Conservation (phyloP, 2,329 filamentous ascomycete species). For the Trichoderma atroviride region DNA sequence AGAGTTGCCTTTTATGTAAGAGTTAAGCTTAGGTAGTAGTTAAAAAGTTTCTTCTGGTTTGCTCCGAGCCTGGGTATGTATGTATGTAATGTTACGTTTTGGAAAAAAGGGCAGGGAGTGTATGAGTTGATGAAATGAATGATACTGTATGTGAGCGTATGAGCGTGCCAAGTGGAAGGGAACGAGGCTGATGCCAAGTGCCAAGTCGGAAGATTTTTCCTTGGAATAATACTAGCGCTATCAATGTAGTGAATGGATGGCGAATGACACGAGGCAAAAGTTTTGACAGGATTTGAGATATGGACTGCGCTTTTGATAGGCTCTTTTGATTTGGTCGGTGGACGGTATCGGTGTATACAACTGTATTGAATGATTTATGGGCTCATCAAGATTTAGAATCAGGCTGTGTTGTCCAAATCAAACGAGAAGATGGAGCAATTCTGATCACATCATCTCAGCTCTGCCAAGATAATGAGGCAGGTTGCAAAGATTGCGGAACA, state of each 20-base stretch:
- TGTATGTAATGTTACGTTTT: background rate
- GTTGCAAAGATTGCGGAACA: background rate
- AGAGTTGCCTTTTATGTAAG: background rate
- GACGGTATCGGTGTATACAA: background rate
- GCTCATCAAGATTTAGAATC: background rate
- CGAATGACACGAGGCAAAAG: background rate
- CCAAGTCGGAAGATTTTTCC: slow-evolving; percentile 12
- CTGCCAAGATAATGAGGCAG: background rate
- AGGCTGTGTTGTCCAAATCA: background rate
- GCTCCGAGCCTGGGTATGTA: background rate
- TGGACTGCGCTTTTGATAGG: background rate
- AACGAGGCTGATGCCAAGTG: slow-evolving; percentile 13
- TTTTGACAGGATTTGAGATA: background rate
- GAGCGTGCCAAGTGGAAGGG: background rate
- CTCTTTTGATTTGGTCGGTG: background rate
- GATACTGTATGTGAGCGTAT: background rate
- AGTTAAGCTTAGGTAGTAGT: slow-evolving; percentile 7
- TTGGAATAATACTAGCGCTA: background rate
- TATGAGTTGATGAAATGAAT: background rate
- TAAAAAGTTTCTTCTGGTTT: background rate
- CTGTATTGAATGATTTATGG: background rate
- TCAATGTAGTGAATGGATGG: background rate
- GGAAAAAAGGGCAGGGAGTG: background rate
- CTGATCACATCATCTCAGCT: slow-evolving; percentile 8
- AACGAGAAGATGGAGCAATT: background rate